A percentile compares a stretch with the other conserved stretches of the same genome.
Evolutionary conservation across 176 grass and related monocot genomes (phyloP).

Genomic region (Carex pumila): DNA sequence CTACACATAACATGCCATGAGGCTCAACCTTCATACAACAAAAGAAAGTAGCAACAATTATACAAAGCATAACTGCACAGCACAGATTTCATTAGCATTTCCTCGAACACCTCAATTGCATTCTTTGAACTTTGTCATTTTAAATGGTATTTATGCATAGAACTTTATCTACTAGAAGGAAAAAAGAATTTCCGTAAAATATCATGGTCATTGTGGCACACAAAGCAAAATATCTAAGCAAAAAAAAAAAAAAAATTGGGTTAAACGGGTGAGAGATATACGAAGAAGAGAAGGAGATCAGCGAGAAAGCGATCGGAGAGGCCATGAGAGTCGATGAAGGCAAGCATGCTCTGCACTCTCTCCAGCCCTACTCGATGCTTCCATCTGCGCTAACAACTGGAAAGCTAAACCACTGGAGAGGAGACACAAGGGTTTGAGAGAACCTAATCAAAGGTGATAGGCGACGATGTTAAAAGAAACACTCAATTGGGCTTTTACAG

Average conservation of each 20-base stretch:
- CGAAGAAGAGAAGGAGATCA: conserved; percentile 69
- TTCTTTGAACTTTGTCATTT: neutral
- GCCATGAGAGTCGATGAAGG: conserved; percentile 39
- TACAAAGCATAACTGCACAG: neutral
- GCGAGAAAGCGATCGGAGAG: conserved; percentile 61
- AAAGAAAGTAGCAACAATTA: neutral
- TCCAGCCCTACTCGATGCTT: conserved; percentile 58
- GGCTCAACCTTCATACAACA: conserved; percentile 44
- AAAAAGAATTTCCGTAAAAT: neutral
- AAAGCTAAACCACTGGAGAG: too few species aligned
- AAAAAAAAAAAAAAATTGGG: neutral
- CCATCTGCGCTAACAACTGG: conserved; percentile 25
- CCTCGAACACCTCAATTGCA: neutral
- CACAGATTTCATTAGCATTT: neutral
- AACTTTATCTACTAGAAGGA: neutral
- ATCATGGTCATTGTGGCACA: neutral
- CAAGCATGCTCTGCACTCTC: conserved; percentile 60
- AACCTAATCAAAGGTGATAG: too few species aligned
- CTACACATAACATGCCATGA: conserved; percentile 36
- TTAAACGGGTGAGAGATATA: neutral
- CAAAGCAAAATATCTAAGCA: neutral
- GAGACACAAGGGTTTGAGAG: too few species aligned
- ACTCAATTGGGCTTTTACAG: too few species aligned
- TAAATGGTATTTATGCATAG: neutral
- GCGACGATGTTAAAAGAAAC: too few species aligned